phyloP scores from a whole-genome alignment of 192 early-diverging fungal species.

The Podila minutissima region DNA sequence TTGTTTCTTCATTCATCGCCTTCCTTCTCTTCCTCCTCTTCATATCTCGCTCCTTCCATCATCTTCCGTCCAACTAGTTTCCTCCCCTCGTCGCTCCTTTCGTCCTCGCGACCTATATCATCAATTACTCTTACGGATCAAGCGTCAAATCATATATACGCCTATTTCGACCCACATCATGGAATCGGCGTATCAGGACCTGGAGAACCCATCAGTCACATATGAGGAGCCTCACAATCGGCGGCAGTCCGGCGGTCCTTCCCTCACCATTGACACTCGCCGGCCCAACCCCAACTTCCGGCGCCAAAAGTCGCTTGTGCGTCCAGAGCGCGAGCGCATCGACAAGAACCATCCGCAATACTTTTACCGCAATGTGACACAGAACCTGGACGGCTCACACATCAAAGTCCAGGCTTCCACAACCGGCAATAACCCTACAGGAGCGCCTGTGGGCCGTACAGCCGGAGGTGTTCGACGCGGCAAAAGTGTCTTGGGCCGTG shows the following conservation, averaged over 20 bases:
- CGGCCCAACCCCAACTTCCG: constrained; percentile 28
- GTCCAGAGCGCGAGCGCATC: constrained; percentile 71
- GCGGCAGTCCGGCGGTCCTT: constrained; percentile 26
- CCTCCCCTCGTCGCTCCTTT: not conserved
- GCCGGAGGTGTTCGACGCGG: constrained; percentile 31
- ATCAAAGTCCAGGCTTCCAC: constrained; percentile 43
- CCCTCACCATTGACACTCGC: constrained; percentile 27
- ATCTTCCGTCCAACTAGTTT: not conserved
- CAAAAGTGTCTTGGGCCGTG: constrained; percentile 42
- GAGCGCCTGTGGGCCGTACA: constrained; percentile 7
- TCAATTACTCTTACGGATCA: not conserved
- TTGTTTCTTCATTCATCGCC: not conserved
- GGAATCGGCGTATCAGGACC: constrained; percentile 38
- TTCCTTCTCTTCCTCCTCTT: not conserved
- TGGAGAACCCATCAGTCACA: constrained; percentile 32
- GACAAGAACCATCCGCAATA: constrained; percentile 61
- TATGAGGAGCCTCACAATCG: constrained; percentile 21
- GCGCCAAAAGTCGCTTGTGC: constrained; percentile 74
- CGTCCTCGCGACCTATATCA: not conserved
- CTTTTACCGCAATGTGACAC: constrained; percentile 55
- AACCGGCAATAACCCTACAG: constrained; percentile 39
- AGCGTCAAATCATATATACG: not conserved
- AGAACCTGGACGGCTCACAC: constrained; percentile 46
- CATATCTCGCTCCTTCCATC: not conserved
- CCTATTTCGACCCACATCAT: constrained; percentile 23